phyloP scores from a whole-genome alignment of 306 rosid genomes.

The Corylus heterophylla region DNA sequence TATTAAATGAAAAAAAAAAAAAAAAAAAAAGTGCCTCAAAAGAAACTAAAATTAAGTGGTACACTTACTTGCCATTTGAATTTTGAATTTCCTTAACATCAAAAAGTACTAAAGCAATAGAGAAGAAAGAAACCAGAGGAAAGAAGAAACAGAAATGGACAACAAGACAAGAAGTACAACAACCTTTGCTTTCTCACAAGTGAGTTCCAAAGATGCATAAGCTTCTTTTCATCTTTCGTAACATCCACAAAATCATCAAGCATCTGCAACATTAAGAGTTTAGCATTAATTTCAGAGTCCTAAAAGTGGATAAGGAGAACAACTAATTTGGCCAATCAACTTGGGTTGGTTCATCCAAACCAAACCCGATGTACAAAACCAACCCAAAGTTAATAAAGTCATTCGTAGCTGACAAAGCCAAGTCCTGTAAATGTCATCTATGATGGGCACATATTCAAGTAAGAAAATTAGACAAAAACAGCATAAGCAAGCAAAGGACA shows the following conservation, averaged over 20 bases:
- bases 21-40: neutral
- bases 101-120: neutral
- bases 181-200: conserved; percentile 95
- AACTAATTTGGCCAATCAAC: neutral
- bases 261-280: conserved; percentile 66
- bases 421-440: neutral
- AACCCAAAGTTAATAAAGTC: neutral
- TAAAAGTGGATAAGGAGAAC: neutral
- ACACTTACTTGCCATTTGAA: neutral
- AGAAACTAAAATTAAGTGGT: conserved; percentile 19
- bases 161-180: conserved; percentile 5
- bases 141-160: neutral
- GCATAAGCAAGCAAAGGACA: neutral
- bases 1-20: too few species aligned
- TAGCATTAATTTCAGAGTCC: conserved; percentile 25
- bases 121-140: neutral
- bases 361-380: neutral
- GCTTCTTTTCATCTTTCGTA: conserved; percentile 86
- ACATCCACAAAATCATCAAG: conserved; percentile 99
- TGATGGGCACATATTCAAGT: neutral
- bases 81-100: neutral
- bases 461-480: neutral
- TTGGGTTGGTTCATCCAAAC: neutral
- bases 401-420: neutral
- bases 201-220: conserved; percentile 99